phyloP scores from a whole-genome alignment of 1,284 basidiomycete species.

The Irpex sp. region DNA sequence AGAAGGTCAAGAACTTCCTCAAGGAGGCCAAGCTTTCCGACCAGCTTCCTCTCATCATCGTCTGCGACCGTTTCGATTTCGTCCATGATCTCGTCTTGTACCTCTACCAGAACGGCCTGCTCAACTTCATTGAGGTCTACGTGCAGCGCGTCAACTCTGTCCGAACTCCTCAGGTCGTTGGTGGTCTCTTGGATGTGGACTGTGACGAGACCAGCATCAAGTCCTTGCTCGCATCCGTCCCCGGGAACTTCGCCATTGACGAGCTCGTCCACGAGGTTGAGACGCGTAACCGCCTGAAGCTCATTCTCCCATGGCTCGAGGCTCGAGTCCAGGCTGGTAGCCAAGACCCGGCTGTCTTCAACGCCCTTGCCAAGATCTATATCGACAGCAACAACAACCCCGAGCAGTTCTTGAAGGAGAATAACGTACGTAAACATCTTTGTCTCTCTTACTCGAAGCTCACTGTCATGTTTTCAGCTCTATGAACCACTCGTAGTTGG shows the following conservation, averaged over 20 bases:
- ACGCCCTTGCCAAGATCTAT: conserved; percentile 97
- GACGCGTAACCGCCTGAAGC: conserved; percentile 94
- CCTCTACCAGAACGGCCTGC: conserved; percentile 97
- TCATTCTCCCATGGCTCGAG: conserved; percentile 98
- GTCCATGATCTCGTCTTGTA: conserved; percentile 99
- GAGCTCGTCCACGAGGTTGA: conserved; percentile 98
- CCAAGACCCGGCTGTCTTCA: conserved; percentile 94
- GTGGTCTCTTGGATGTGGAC: conserved; percentile 97
- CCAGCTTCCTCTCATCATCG: conserved; percentile 98
- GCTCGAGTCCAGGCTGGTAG: conserved; percentile 92
- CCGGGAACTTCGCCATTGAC: conserved; percentile 97
- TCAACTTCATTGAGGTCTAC: conserved; percentile 99
- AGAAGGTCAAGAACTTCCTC: conserved; percentile 99
- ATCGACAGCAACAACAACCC: conserved; percentile 99
- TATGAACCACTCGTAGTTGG: conserved; percentile 98
- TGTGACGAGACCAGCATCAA: conserved; percentile 98
- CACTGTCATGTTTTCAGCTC: conserved; percentile 53
- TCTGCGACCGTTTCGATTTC: conserved; percentile 99
- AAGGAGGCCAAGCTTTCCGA: conserved; percentile 97
- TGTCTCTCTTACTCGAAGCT: neutral
- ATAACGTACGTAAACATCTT: conserved; percentile 73
- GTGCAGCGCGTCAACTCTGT: conserved; percentile 98
- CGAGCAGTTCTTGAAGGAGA: conserved; percentile 97
- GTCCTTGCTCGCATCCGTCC: conserved; percentile 91
- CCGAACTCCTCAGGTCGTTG: conserved; percentile 98